Conservation (phyloP, 164 flowering plant species). For the Aristolochia fimbriata region DNA sequence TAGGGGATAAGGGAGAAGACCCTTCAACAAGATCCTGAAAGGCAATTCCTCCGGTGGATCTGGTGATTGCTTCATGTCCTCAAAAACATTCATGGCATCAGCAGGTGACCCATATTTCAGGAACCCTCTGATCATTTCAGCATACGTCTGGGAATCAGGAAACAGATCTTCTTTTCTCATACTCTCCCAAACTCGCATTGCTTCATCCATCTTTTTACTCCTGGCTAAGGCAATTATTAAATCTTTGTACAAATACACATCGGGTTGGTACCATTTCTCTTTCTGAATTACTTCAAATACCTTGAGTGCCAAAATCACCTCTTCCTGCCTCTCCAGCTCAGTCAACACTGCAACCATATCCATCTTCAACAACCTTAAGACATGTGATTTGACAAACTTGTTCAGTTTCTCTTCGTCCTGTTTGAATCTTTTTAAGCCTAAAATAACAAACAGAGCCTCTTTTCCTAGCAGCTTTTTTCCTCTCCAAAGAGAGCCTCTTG, state of each 20-base stretch:
- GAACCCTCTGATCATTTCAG: constrained; percentile 79
- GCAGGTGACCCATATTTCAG: constrained; percentile 77
- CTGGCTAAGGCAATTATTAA: constrained; percentile 62
- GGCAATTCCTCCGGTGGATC: constrained; percentile 91
- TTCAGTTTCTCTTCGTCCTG: constrained; percentile 60
- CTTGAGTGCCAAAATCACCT: constrained; percentile 59
- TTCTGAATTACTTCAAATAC: constrained; percentile 61
- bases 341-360: constrained; percentile 69
- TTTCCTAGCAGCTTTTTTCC: constrained; percentile 81
- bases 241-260: constrained; percentile 75
- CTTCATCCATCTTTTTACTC: constrained; percentile 70
- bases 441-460: constrained; percentile 73
- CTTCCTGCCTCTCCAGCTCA: constrained; percentile 85
- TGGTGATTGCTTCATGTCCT: constrained; percentile 88
- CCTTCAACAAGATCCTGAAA: constrained; percentile 79
- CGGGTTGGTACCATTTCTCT: constrained; percentile 86
- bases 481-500: constrained; percentile 88
- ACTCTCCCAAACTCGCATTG: constrained; percentile 68
- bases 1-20: constrained; percentile 83
- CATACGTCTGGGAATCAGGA: constrained; percentile 84
- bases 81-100: constrained; percentile 92
- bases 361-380: constrained; percentile 69
- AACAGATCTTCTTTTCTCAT: constrained; percentile 68
- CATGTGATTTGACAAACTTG: constrained; percentile 64
- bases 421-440: constrained; percentile 69